Evolutionary conservation across 106 monocot species (phyloP), one percentile per base, ranked within the genome.

Genomic region (Phalaenopsis aphrodite): DNA sequence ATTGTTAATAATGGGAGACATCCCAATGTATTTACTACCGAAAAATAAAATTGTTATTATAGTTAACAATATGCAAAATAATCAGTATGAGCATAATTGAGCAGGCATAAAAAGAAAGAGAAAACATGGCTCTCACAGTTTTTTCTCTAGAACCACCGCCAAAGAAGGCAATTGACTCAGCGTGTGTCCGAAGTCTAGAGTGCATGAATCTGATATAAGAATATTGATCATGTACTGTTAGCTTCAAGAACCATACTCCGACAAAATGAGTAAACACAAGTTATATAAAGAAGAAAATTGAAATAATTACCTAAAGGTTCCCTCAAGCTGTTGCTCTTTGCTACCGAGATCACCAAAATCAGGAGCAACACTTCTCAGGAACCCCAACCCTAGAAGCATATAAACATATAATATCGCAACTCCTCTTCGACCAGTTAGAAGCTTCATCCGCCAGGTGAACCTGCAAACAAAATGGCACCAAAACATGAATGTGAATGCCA

Each of bases 391-490:
- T 21, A 99, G 75, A 58, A 99, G 82, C 92, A 99, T 99, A 79
- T 99, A 99, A 64, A 91, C 83, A 82, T 99, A 99, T 61, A 99
- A 78, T 84, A 99, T 99, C 74, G 85, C 87, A 83, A 95, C 93
- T 81, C 99, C 99, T 87, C 95, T 93, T 80, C 79, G 78, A 36
- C 99, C 99, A 77, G 94, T 91, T 81, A 99, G 88, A 36, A 91
- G 81, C 78, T 95, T 93, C 99, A 99, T 99, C 87, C 99, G 91
- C 99, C 99, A 99, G 82, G 99, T 95, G 77, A 99, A 99, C 99
- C 99, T 99, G 66, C 76, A 76, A 49, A 52, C 18, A 12, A 23
- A 30, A 24, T 30, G 46, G 5, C 24, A 24, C 48, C 76, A 76
- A 76, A 24, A 49, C 24, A 49, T 42, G 45, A 42, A 74, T 69